A percentile compares a stretch with the other conserved stretches of the same genome.
phyloP scores from a whole-genome alignment of 1,284 basidiomycete species.

The Trametes pubescens region DNA sequence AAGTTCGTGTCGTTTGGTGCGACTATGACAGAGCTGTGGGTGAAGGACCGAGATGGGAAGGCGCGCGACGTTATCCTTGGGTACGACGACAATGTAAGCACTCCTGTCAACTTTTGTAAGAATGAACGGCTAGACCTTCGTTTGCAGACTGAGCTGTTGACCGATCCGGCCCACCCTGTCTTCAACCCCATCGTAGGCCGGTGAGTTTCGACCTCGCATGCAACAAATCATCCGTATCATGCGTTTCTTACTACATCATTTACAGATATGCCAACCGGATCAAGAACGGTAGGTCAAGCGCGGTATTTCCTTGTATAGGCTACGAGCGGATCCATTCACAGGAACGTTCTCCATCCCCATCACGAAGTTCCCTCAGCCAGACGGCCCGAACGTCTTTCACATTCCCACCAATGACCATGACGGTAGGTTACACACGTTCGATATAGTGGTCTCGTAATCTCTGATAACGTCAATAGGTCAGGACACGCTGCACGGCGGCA shows the following conservation, averaged over 20 bases:
- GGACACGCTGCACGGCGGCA: slow-evolving; percentile 62
- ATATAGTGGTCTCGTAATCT: neutral
- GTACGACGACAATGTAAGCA: slow-evolving; percentile 58
- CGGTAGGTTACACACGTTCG: slow-evolving; percentile 38
- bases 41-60: slow-evolving; percentile 56
- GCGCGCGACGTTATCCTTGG: slow-evolving; percentile 58
- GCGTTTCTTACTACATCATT: neutral
- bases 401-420: slow-evolving; percentile 59
- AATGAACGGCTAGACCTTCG: too few relatives aligned
- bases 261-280: slow-evolving; percentile 58
- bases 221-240: neutral
- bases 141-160: slow-evolving; percentile 51
- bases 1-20: slow-evolving; percentile 63
- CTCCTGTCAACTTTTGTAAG: slow-evolving; percentile 7
- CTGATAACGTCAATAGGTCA: slow-evolving; percentile 39
- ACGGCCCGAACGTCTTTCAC: slow-evolving; percentile 56
- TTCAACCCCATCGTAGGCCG: slow-evolving; percentile 60
- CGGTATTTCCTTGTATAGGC: neutral
- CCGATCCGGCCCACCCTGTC: slow-evolving; percentile 57
- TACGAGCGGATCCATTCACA: slow-evolving; percentile 24
- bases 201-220: slow-evolving; percentile 35
- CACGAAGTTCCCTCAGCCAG: slow-evolving; percentile 54
- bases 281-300: slow-evolving; percentile 51
- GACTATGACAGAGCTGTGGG: slow-evolving; percentile 60
- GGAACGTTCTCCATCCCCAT: slow-evolving; percentile 66